A percentile compares a stretch with the other conserved stretches of the same genome.
Evolutionary conservation across 495 filamentous ascomycete genomes (phyloP).

Genomic region (Clavariopsis aquatica): DNA sequence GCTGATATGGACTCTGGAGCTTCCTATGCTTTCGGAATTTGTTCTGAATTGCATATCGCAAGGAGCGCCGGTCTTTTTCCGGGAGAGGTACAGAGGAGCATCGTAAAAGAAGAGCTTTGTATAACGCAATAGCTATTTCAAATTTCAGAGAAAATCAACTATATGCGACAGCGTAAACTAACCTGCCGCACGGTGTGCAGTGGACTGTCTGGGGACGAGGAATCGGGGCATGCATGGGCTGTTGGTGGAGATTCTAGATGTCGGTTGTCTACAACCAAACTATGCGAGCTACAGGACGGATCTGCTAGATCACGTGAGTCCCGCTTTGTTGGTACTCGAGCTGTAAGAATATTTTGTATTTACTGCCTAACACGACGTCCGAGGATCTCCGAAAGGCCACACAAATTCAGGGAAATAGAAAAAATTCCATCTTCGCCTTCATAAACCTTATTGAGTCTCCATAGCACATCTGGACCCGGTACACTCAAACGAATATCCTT

Average conservation of each 20-base stretch:
- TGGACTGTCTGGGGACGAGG: constrained; percentile 23
- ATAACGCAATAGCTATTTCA: constrained; percentile 68
- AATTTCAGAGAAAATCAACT: neutral
- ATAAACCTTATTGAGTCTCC: too few species aligned
- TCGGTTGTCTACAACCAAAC: too few species aligned
- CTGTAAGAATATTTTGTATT: too few species aligned
- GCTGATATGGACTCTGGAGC: constrained; percentile 47
- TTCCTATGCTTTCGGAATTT: constrained; percentile 60
- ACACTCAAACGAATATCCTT: too few species aligned
- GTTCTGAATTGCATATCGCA: constrained; percentile 53
- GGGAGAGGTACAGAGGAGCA: constrained; percentile 53
- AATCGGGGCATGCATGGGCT: constrained; percentile 38
- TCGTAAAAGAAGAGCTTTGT: constrained; percentile 68
- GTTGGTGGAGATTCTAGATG: neutral
- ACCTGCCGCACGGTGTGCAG: constrained; percentile 36
- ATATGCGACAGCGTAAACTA: neutral
- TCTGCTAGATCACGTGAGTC: too few species aligned
- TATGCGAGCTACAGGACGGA: too few species aligned
- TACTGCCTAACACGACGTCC: too few species aligned
- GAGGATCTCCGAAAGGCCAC: too few species aligned
- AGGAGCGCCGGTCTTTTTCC: constrained; percentile 45
- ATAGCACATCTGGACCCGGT: too few species aligned
- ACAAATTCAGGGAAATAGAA: too few species aligned
- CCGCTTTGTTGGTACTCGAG: too few species aligned
- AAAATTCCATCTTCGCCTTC: too few species aligned